Base-by-base conservation (phyloP, 2,329 filamentous ascomycete species). In the Macrophomina tecta region DNA sequence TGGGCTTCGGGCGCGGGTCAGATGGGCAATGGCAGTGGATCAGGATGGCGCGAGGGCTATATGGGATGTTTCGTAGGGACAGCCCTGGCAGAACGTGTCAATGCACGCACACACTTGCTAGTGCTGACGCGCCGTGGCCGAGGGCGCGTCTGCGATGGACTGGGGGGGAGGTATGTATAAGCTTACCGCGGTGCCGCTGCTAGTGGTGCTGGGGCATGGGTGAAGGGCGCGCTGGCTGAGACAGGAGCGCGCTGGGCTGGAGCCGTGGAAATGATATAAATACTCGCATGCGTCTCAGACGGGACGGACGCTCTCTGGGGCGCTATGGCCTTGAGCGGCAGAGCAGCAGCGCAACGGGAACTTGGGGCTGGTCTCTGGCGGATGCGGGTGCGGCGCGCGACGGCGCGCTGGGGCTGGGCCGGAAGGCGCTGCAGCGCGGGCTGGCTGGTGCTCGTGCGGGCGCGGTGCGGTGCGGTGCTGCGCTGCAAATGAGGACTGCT, bases 51-150 rank as follows among this genome's bases (percentile, higher is more conserved):
- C 38, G 40, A 34, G 56, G 45, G 45, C 42, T 62, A 62, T 62
- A 62, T 62, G 58, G 40, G 64, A 61, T 66, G 64, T 49, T 58
- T 56, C 64, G 64, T 61, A 49, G 53, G 52, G 63, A 66, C 51
- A 61, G 53, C 53, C 64, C 49, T 52, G 61, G 55, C 53, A 61
- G 55, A 66, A 51, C 23, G 64, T 60, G 64, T 66, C 64, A 66
- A 66, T 66, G 64, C 64, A 60, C 64, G 64, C 53, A 34, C 64
- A 40, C 58, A 36, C 34, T 66, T 51, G 45, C 55, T 66, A 66
- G 64, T 60, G 64, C 64, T 66, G 64, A 66, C 53, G 28, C 32
- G 46, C 48, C 48, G 30, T 45, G 48, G 34, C 18, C 48, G 40
- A 5, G 58, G 14, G 38, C 55, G 55, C 55, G 63, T 6, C 30